Evolutionary conservation across 2,329 filamentous ascomycete species (phyloP).

Genomic region (Hypoxylon sp.): DNA sequence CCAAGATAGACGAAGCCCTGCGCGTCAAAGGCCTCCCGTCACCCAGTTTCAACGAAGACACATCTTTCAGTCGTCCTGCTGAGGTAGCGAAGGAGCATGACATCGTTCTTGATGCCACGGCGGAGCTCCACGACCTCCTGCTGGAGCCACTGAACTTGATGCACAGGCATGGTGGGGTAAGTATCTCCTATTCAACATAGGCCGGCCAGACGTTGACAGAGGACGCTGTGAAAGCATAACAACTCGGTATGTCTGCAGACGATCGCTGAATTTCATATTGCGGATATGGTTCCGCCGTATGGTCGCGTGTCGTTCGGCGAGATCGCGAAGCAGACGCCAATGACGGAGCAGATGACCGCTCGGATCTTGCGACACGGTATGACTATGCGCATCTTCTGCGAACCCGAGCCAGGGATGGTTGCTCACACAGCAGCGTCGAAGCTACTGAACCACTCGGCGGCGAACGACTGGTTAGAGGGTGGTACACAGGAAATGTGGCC

Average conservation of each 20-base stretch:
- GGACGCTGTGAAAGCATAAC: background rate
- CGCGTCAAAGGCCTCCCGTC: conserved; percentile 12
- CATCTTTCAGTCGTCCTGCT: conserved; percentile 22
- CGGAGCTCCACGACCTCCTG: conserved; percentile 34
- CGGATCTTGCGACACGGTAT: conserved; percentile 45
- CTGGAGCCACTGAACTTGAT: conserved; percentile 60
- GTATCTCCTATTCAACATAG: background rate
- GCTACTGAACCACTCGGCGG: conserved; percentile 18
- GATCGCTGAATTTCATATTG: conserved; percentile 42
- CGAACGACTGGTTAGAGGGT: conserved; percentile 28
- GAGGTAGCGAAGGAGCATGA: conserved; percentile 18
- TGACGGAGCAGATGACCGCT: conserved; percentile 35
- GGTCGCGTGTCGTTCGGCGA: conserved; percentile 29
- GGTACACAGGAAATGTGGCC: conserved; percentile 35
- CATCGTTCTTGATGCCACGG: conserved; percentile 34
- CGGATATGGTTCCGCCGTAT: conserved; percentile 36
- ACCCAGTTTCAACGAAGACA: conserved; percentile 31
- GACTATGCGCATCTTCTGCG: conserved; percentile 42
- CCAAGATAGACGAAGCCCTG: conserved; percentile 9
- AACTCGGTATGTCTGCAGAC: conserved; percentile 34
- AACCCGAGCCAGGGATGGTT: conserved; percentile 43
- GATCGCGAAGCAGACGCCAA: conserved; percentile 30
- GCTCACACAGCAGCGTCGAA: conserved; percentile 42
- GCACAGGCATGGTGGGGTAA: conserved; percentile 32
- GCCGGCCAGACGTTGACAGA: conserved; percentile 3